Percentiles rank a stretch among this genome's conserved stretches.
Evolutionary conservation across 371 early-diverging fungal genomes (phyloP).

Genomic region (Mucor racemosus): DNA sequence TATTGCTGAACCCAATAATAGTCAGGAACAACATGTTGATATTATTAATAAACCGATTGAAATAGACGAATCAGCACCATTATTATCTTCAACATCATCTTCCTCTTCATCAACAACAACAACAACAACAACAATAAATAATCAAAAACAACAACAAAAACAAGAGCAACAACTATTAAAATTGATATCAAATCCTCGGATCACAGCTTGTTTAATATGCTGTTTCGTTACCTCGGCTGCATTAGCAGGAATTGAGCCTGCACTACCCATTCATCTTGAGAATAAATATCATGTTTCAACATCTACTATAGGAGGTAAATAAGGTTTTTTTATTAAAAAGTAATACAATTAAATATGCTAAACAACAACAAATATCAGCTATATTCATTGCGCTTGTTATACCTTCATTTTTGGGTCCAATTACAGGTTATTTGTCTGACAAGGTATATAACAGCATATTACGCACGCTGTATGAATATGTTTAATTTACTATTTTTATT

Average conservation of each 20-base stretch:
- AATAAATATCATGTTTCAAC: constrained; percentile 33
- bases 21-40: constrained; percentile 1
- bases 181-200: constrained; percentile 40
- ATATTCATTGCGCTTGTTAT: constrained; percentile 54
- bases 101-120: background rate
- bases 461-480: background rate
- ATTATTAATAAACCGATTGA: background rate
- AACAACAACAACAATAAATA: background rate
- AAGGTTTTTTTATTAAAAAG: constrained; percentile 1
- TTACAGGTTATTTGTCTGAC: constrained; percentile 54
- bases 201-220: constrained; percentile 39
- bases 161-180: background rate
- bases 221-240: constrained; percentile 51
- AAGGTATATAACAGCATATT: constrained; percentile 9
- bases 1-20: constrained; percentile 49
- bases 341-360: background rate
- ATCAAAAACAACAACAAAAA: background rate
- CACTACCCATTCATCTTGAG: constrained; percentile 48
- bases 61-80: background rate
- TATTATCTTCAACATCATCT: background rate
- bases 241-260: constrained; percentile 54
- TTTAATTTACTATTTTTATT: background rate
- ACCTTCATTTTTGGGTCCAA: constrained; percentile 48
- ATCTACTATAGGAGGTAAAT: constrained; percentile 39
- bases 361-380: constrained; percentile 12